Evolutionary conservation across 2,329 filamentous ascomycete species (phyloP).

Genomic region (Didymella lethalis): DNA sequence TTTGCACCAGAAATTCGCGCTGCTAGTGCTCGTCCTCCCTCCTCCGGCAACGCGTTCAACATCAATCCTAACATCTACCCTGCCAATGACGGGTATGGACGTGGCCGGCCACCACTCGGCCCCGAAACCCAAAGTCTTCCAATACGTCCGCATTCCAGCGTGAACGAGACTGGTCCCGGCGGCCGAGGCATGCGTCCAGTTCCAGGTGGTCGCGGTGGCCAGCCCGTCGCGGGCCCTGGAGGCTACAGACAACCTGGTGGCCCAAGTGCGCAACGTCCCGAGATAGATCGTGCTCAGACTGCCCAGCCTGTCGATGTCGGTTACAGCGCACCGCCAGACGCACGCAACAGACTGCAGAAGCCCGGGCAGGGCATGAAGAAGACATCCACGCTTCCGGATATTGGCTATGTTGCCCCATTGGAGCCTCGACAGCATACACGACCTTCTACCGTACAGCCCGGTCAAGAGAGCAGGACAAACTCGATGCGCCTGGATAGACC

Average conservation of each 20-base stretch:
- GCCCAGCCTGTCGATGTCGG: conserved; percentile 53
- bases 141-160: conserved; percentile 48
- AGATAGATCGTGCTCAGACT: conserved; percentile 50
- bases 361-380: conserved; percentile 42
- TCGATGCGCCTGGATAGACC: conserved; percentile 36
- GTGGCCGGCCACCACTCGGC: conserved; percentile 39
- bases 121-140: conserved; percentile 42
- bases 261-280: conserved; percentile 48
- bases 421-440: conserved; percentile 47
- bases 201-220: conserved; percentile 38
- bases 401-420: conserved; percentile 50
- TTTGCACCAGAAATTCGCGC: conserved; percentile 59
- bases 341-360: conserved; percentile 55
- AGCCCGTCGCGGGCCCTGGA: conserved; percentile 45
- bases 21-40: conserved; percentile 57
- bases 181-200: conserved; percentile 39
- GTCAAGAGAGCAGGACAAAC: conserved; percentile 44
- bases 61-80: conserved; percentile 57
- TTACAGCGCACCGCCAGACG: conserved; percentile 54
- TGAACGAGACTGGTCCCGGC: conserved; percentile 48
- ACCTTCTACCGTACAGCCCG: conserved; percentile 46
- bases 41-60: conserved; percentile 59
- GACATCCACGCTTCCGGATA: conserved; percentile 45
- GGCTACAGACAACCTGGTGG: conserved; percentile 51
- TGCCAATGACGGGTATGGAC: conserved; percentile 40